A percentile compares a stretch with the other conserved stretches of the same genome.
These are phyloP conservation scores for Solanum okadae DNA, from an alignment of 257 asterid genomes.

Conservation along the genomic window DNA sequence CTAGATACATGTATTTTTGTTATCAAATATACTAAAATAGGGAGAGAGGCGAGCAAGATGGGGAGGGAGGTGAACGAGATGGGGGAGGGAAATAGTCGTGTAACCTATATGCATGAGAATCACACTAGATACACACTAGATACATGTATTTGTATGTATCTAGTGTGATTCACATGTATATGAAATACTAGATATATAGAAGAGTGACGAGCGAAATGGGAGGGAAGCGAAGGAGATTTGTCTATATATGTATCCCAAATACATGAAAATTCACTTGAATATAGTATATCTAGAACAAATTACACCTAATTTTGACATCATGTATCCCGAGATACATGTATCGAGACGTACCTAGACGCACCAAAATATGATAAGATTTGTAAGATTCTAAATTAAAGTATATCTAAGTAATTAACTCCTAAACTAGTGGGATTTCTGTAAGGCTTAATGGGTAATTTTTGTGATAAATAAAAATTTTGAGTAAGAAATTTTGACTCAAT, in stretches of 20 bases:
- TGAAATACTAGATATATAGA: no score
- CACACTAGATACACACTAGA: background rate
- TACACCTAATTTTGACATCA: background rate
- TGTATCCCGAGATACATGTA: background rate
- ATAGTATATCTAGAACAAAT: no score
- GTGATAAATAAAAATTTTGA: background rate
- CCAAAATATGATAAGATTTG: background rate
- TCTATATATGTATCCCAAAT: background rate
- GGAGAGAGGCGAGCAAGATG: no score
- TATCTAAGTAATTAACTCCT: background rate
- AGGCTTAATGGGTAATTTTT: background rate
- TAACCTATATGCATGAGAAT: no score
- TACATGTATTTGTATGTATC: no score
- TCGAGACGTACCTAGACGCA: background rate
- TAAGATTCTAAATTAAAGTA: no score
- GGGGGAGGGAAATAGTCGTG: no score
- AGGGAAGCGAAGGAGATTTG: background rate
- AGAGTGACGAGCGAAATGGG: background rate
- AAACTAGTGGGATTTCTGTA: fast-evolving
- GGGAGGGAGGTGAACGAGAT: no score
- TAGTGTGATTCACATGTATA: background rate
- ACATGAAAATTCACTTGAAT: background rate
- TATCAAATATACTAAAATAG: no score
- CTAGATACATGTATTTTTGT: background rate
- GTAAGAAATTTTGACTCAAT: background rate